Percentiles rank a stretch among this genome's conserved stretches.
Conservation (phyloP, 345 rosid genomes). For the Anastatica hierochuntica region DNA sequence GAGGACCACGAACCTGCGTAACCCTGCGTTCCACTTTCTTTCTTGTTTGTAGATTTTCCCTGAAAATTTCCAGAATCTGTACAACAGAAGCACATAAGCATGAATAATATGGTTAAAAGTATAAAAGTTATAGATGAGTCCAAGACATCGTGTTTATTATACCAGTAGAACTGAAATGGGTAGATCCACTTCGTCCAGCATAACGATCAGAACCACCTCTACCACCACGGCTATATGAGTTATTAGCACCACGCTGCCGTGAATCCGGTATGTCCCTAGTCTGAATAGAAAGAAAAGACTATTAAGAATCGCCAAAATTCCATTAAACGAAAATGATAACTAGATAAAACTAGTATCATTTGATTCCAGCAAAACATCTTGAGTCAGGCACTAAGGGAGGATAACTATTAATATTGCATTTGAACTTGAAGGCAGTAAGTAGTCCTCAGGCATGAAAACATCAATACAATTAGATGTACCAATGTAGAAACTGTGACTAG, state of each 20-base stretch:
- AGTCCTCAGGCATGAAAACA: not conserved
- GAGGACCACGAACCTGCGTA: conserved; percentile 43
- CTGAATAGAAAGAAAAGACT: conserved; percentile 34
- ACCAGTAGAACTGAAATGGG: conserved; percentile 47
- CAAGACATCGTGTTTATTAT: conserved; percentile 18
- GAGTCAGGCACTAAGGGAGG: not conserved
- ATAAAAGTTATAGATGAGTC: not conserved
- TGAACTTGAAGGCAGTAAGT: too few relatives aligned
- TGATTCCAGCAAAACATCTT: not conserved
- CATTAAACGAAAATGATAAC: not conserved
- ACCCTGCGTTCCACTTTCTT: conserved; percentile 63
- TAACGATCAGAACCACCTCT: conserved; percentile 70
- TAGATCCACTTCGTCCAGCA: conserved; percentile 45
- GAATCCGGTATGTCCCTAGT: conserved; percentile 52
- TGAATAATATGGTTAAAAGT: conserved; percentile 16
- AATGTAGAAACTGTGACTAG: not conserved
- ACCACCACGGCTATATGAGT: conserved; percentile 44
- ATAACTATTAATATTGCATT: not conserved
- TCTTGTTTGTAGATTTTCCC: conserved; percentile 57
- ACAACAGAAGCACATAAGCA: conserved; percentile 14
- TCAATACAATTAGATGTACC: not conserved
- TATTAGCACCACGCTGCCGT: conserved; percentile 54
- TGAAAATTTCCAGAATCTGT: conserved; percentile 53
- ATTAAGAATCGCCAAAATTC: not conserved
- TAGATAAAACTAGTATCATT: not conserved